Evolutionary conservation across 306 rosid species (phyloP).

Genomic region (Begonia peltatifolia): DNA sequence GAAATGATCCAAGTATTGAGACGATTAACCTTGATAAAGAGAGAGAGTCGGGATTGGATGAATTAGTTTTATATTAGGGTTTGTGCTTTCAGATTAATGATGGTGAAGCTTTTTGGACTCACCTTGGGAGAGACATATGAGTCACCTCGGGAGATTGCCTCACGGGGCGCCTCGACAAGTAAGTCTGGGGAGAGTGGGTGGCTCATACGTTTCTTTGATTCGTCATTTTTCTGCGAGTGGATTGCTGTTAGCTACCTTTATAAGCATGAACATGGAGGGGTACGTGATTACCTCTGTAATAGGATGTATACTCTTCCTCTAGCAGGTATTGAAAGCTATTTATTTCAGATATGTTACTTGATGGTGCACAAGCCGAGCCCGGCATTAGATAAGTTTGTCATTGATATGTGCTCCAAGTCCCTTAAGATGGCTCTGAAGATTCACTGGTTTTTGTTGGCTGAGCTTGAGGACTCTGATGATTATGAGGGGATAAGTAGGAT

Average conservation of each 20-base stretch:
- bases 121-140: slow-evolving; percentile 39
- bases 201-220: slow-evolving; percentile 96
- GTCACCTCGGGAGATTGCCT: slow-evolving; percentile 69
- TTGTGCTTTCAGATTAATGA: slow-evolving; percentile 45
- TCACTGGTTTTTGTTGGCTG: slow-evolving; percentile 86
- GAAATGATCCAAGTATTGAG: too few species aligned
- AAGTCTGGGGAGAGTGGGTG: slow-evolving; percentile 90
- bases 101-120: slow-evolving; percentile 83
- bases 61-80: slow-evolving; percentile 7
- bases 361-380: slow-evolving; percentile 94
- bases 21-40: background rate
- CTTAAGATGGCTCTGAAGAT: slow-evolving; percentile 90
- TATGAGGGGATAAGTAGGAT: slow-evolving; percentile 82
- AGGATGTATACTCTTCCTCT: slow-evolving; percentile 94
- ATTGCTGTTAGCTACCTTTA: slow-evolving; percentile 92
- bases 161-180: slow-evolving; percentile 34
- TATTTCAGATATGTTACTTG: slow-evolving; percentile 96
- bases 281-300: slow-evolving; percentile 86
- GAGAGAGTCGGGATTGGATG: slow-evolving; percentile 6
- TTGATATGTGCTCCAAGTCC: slow-evolving; percentile 79
- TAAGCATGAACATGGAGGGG: slow-evolving; percentile 91
- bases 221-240: slow-evolving; percentile 97
- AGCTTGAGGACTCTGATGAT: slow-evolving; percentile 85
- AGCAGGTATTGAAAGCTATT: slow-evolving; percentile 80
- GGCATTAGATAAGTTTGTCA: slow-evolving; percentile 86